Percentiles rank a stretch among this genome's conserved stretches.
phyloP scores from a whole-genome alignment of 2,329 filamentous ascomycete genomes.

The Fusarium illudens region DNA sequence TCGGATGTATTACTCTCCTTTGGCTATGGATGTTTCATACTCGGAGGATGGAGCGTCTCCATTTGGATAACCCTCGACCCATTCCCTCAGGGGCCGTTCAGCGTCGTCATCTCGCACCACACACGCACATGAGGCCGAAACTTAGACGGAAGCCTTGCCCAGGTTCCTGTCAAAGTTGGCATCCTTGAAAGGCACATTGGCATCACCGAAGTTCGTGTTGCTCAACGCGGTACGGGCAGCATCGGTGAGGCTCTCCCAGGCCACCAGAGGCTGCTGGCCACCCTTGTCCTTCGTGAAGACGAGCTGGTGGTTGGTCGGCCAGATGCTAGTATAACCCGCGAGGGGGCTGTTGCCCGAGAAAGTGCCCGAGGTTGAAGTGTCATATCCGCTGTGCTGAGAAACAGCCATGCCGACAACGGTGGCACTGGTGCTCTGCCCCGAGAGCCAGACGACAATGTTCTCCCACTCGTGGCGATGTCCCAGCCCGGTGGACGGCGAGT shows the following conservation, averaged over 20 bases:
- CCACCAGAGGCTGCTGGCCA: constrained; percentile 53
- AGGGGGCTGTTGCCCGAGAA: constrained; percentile 42
- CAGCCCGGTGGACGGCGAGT: constrained; percentile 41
- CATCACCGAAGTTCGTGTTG: constrained; percentile 53
- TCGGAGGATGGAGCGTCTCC: not conserved
- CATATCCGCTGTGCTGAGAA: constrained; percentile 50
- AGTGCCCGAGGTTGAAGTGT: constrained; percentile 38
- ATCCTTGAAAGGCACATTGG: constrained; percentile 54
- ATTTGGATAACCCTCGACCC: not conserved
- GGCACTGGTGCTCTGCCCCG: constrained; percentile 37
- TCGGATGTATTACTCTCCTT: not conserved
- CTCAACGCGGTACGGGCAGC: constrained; percentile 49
- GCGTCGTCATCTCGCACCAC: not conserved
- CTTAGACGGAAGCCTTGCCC: constrained; percentile 28
- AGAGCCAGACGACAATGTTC: constrained; percentile 41
- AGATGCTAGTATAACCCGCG: constrained; percentile 47
- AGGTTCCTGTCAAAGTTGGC: constrained; percentile 39
- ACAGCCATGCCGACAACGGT: constrained; percentile 47
- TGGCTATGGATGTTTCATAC: not conserved
- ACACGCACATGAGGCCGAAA: not conserved
- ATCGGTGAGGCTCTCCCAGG: constrained; percentile 53
- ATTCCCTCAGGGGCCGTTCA: not conserved
- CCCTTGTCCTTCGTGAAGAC: constrained; percentile 49
- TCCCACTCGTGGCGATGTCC: constrained; percentile 46
- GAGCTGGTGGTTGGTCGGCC: constrained; percentile 49